Conservation (phyloP, 352 stramenopile species). For the Phytophthora sojae region DNA sequence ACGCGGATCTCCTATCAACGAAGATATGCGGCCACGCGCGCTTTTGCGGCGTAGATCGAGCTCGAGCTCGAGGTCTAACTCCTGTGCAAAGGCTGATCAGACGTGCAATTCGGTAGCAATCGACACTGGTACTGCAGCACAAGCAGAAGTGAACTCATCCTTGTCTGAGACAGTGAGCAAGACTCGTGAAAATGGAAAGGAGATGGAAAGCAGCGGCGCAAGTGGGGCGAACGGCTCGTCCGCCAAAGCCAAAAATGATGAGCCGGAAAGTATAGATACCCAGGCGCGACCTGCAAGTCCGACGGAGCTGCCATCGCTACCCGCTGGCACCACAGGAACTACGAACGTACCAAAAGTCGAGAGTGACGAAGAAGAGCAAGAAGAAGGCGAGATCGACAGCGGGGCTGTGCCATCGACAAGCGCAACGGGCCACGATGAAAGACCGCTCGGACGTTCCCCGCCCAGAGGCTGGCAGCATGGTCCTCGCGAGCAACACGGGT, state of each 20-base stretch:
- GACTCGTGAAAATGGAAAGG: not conserved
- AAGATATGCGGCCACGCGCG: not conserved
- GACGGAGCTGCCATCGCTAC: not conserved
- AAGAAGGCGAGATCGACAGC: constrained; percentile 33
- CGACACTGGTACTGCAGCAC: not conserved
- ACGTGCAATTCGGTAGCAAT: not conserved
- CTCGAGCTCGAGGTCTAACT: constrained; percentile 22
- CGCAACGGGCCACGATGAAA: not conserved
- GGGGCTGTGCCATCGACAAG: constrained; percentile 4
- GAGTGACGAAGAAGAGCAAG: constrained; percentile 21
- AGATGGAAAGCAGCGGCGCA: not conserved
- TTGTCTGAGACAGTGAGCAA: not conserved
- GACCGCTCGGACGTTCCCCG: not conserved
- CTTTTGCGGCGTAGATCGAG: constrained; percentile 4
- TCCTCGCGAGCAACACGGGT: not conserved
- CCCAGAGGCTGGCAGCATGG: constrained; percentile 11
- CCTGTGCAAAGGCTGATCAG: constrained; percentile 1
- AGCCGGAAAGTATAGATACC: not conserved
- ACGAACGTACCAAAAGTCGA: not conserved
- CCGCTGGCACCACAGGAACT: constrained; percentile 1
- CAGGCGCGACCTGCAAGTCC: not conserved
- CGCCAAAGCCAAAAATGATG: not conserved
- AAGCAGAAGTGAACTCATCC: not conserved
- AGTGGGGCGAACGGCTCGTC: not conserved
- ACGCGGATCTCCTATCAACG: not conserved